Evolutionary conservation across 352 stramenopile genomes (phyloP).

Genomic region (Blastocystis sp.): DNA sequence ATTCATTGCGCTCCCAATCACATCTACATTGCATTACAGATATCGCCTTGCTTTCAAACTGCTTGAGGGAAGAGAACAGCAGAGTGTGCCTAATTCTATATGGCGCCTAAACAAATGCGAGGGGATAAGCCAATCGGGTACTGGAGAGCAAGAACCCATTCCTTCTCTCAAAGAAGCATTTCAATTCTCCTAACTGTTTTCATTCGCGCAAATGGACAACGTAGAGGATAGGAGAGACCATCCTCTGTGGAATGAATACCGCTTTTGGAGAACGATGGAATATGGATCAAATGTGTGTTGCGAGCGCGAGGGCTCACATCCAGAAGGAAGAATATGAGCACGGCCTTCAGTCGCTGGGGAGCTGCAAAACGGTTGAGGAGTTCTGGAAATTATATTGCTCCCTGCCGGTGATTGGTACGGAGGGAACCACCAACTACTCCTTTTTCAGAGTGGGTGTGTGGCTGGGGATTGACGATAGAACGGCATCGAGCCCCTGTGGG

Average conservation of each 20-base stretch:
- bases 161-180: too few species aligned
- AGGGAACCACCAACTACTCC: constrained; percentile 4
- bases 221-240: neutral
- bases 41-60: neutral
- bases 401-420: constrained; percentile 32
- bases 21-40: neutral
- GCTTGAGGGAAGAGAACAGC: neutral
- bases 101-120: too few species aligned
- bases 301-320: neutral
- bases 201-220: neutral
- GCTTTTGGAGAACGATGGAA: constrained; percentile 29
- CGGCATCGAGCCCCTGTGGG: constrained; percentile 48
- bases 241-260: constrained; percentile 46
- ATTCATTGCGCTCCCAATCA: neutral
- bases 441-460: constrained; percentile 10
- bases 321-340: constrained; percentile 50
- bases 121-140: too few species aligned
- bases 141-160: too few species aligned
- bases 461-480: neutral
- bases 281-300: constrained; percentile 22
- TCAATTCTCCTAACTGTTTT: neutral
- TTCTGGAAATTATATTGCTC: constrained; percentile 56
- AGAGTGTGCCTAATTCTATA: too few species aligned
- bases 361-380: constrained; percentile 39
- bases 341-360: constrained; percentile 22